Percentiles rank a stretch among this genome's conserved stretches.
These are phyloP conservation scores for Lachnum nothofagi DNA, from an alignment of 2,329 filamentous ascomycete genomes.

Conservation along the genomic window DNA sequence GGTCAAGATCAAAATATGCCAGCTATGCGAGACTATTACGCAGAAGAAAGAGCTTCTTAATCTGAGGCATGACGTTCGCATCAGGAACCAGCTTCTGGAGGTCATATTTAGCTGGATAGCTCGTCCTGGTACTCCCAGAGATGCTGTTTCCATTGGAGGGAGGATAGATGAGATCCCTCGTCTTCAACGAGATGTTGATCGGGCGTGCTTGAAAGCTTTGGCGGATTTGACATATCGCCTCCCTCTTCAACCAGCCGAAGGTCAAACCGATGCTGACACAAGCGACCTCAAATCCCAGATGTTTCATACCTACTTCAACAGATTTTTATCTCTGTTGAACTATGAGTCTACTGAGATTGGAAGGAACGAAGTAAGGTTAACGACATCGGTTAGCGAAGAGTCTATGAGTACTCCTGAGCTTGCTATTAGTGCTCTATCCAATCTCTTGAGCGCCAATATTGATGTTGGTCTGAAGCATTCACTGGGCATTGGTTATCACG, in stretches of 20 bases:
- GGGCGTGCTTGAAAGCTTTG: conserved; percentile 59
- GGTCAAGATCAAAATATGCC: conserved; percentile 65
- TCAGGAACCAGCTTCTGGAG: conserved; percentile 63
- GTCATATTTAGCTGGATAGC: conserved; percentile 66
- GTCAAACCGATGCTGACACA: conserved; percentile 59
- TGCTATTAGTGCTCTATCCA: conserved; percentile 63
- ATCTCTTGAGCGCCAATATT: conserved; percentile 65
- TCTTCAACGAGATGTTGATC: conserved; percentile 61
- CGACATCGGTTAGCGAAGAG: conserved; percentile 47
- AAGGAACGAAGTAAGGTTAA: conserved; percentile 39
- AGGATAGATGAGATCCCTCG: conserved; percentile 53
- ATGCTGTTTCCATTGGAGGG: conserved; percentile 34
- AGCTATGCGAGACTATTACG: conserved; percentile 60
- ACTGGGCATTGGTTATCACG: conserved; percentile 64
- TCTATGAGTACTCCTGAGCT: conserved; percentile 53
- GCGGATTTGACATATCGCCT: conserved; percentile 62
- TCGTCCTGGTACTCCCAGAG: conserved; percentile 51
- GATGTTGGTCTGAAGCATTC: conserved; percentile 68
- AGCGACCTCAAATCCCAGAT: conserved; percentile 66
- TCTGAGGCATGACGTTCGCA: conserved; percentile 62
- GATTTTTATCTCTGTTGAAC: conserved; percentile 61
- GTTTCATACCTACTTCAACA: conserved; percentile 67
- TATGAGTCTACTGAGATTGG: conserved; percentile 46
- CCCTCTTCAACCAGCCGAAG: conserved; percentile 60
- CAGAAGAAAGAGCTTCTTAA: conserved; percentile 65